Evolutionary conservation across 495 filamentous ascomycete genomes (phyloP).

Genomic region (Astrothelium macrocarpum): DNA sequence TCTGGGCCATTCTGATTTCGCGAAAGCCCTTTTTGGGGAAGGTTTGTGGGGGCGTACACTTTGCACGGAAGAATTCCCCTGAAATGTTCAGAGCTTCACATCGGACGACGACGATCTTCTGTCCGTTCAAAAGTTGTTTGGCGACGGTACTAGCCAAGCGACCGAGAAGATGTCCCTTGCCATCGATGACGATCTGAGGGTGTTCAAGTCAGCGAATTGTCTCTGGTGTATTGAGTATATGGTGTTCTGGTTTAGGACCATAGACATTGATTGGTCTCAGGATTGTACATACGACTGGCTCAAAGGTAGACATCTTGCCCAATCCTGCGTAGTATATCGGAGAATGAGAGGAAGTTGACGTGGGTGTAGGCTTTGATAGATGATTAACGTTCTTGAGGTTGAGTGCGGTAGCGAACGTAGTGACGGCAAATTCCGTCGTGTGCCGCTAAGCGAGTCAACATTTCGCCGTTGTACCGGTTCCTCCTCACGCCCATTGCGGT

Average conservation of each 20-base stretch:
- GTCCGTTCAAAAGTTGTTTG: constrained; percentile 98
- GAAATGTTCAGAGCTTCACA: constrained; percentile 99
- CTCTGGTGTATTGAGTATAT: constrained; percentile 11
- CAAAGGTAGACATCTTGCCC: constrained; percentile 94
- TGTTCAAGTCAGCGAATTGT: constrained; percentile 30
- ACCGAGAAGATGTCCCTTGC: constrained; percentile 99
- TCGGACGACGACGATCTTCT: constrained; percentile 98
- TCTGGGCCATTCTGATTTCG: neutral
- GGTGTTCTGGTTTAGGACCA: neutral
- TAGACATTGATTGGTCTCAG: neutral
- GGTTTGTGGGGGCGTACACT: constrained; percentile 65
- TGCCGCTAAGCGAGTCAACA: constrained; percentile 5
- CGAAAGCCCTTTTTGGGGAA: too few species aligned
- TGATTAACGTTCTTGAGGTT: neutral
- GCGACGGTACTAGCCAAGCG: constrained; percentile 97
- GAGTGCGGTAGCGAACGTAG: neutral
- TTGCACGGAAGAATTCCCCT: constrained; percentile 99
- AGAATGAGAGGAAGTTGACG: neutral
- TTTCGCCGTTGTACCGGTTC: neutral
- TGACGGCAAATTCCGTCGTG: neutral
- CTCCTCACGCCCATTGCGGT: neutral
- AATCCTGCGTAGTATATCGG: constrained; percentile 15
- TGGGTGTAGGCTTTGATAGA: neutral
- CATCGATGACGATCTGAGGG: constrained; percentile 85
- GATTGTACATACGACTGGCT: constrained; percentile 75